Evolutionary conservation across 2,329 filamentous ascomycete genomes (phyloP).

Genomic region (Monilinia fructigena): DNA sequence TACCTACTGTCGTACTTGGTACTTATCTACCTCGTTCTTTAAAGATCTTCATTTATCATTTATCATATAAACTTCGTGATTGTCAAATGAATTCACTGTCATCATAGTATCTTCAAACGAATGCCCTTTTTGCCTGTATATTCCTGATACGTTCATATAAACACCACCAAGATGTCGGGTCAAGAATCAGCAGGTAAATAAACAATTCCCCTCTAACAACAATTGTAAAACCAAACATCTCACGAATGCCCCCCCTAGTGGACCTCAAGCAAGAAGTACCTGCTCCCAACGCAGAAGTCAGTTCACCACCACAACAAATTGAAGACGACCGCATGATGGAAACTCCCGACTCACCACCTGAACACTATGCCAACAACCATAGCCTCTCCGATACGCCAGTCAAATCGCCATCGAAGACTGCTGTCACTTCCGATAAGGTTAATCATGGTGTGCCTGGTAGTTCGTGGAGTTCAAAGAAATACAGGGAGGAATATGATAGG

Average conservation of each 20-base stretch:
- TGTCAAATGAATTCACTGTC: not conserved
- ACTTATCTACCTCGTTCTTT: too few relatives aligned
- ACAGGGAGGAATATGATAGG: constrained; percentile 53
- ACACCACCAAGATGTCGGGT: constrained; percentile 11
- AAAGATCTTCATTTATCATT: constrained; percentile 1
- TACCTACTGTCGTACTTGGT: not conserved
- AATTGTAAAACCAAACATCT: constrained; percentile 12
- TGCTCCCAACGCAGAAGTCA: not conserved
- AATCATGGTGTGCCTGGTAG: constrained; percentile 47
- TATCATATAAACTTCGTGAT: not conserved
- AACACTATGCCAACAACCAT: constrained; percentile 16
- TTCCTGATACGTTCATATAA: too few relatives aligned
- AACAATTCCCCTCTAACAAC: not conserved
- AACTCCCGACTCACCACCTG: constrained; percentile 35
- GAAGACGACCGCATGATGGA: constrained; percentile 33
- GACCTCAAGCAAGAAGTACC: not conserved
- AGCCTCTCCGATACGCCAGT: not conserved
- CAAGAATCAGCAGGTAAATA: constrained; percentile 17
- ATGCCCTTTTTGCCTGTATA: not conserved
- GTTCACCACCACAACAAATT: constrained; percentile 1
- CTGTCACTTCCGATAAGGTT: constrained; percentile 24
- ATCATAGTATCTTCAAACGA: not conserved
- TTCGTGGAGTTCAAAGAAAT: constrained; percentile 56
- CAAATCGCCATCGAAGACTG: constrained; percentile 23
- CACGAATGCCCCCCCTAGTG: not conserved